Evolutionary conservation across 805 yeast species (phyloP).

Genomic region (Phaffomyces opuntiae): DNA sequence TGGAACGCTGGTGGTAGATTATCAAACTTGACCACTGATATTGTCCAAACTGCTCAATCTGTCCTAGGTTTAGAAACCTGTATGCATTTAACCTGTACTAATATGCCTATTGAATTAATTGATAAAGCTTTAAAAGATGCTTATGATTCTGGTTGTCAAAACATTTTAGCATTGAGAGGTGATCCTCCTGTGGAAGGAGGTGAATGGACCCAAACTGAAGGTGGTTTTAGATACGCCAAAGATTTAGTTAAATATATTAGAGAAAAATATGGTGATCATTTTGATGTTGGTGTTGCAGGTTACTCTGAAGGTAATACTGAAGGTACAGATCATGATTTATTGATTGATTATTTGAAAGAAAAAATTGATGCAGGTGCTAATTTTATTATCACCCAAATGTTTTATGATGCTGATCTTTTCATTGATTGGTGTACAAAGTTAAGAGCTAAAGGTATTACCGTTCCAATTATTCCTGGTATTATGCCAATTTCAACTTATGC

Average conservation of each 20-base stretch:
- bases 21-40: constrained; percentile 78
- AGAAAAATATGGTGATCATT: constrained; percentile 73
- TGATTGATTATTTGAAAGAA: constrained; percentile 64
- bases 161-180: constrained; percentile 90
- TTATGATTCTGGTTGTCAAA: constrained; percentile 87
- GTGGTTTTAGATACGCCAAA: constrained; percentile 83
- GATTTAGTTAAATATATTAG: constrained; percentile 79
- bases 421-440: constrained; percentile 72
- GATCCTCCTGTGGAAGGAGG: constrained; percentile 80
- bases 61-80: constrained; percentile 92
- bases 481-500: constrained; percentile 98
- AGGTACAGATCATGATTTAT: constrained; percentile 42
- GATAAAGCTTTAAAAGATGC: constrained; percentile 85
- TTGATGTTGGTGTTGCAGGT: constrained; percentile 94
- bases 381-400: constrained; percentile 94
- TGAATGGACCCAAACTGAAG: constrained; percentile 39
- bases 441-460: constrained; percentile 62
- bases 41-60: constrained; percentile 85
- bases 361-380: constrained; percentile 93
- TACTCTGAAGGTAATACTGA: constrained; percentile 98
- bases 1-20: constrained; percentile 98
- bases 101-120: constrained; percentile 76
- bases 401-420: constrained; percentile 85
- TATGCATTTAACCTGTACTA: constrained; percentile 96
- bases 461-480: constrained; percentile 94